Conservation (phyloP, 768 basidiomycete genomes). For the Serendipita sp. region DNA sequence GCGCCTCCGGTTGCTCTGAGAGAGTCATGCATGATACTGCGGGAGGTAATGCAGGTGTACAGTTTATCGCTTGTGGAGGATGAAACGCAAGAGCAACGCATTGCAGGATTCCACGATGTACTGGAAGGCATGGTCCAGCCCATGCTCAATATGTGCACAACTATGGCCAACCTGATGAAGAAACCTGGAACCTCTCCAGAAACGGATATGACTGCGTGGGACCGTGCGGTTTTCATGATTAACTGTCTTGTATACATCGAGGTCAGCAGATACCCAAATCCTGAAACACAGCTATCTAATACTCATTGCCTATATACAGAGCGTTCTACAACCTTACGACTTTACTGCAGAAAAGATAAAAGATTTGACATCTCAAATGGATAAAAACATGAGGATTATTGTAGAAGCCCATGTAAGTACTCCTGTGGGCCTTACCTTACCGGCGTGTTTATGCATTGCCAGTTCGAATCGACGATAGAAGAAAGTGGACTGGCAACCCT, state of each 20-base stretch:
- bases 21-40: slow-evolving; percentile 68
- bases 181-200: slow-evolving; percentile 6
- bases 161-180: slow-evolving; percentile 35
- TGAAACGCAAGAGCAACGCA: slow-evolving; percentile 23
- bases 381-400: slow-evolving; percentile 43
- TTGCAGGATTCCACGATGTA: slow-evolving; percentile 47
- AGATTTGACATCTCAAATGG: slow-evolving; percentile 42
- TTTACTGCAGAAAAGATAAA: slow-evolving; percentile 50
- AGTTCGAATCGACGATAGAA: slow-evolving; percentile 24
- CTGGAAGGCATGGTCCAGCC: slow-evolving; percentile 78
- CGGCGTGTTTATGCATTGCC: neutral
- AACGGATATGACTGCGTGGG: slow-evolving; percentile 55
- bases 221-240: slow-evolving; percentile 64
- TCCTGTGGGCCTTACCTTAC: neutral
- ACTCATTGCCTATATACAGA: slow-evolving; percentile 23
- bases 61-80: slow-evolving; percentile 68
- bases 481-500: slow-evolving; percentile 27
- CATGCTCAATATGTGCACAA: slow-evolving; percentile 55
- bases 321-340: slow-evolving; percentile 45
- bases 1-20: slow-evolving; percentile 66
- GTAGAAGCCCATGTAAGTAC: slow-evolving; percentile 69
- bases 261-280: slow-evolving; percentile 28
- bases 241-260: slow-evolving; percentile 75
- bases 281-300: neutral
- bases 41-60: slow-evolving; percentile 81